Evolutionary conservation across 1,284 basidiomycete genomes (phyloP).

Genomic region (Papiliotrema flavescens): DNA sequence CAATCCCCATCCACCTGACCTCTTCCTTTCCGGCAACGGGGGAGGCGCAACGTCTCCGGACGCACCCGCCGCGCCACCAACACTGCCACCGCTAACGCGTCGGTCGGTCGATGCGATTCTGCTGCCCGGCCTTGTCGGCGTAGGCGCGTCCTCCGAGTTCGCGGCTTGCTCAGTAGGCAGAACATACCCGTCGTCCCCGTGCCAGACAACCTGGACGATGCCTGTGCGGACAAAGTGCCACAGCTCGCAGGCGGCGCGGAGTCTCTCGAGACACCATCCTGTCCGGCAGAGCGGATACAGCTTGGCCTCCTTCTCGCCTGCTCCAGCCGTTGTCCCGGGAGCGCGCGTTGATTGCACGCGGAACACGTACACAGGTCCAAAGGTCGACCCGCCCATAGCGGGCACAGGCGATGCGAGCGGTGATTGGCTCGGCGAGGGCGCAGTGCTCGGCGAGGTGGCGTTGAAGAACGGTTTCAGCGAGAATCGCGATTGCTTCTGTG

Average conservation of each 20-base stretch:
- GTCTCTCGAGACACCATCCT: constrained; percentile 53
- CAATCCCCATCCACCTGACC: constrained; percentile 37
- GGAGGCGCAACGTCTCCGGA: constrained; percentile 2
- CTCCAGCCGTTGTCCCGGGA: constrained; percentile 30
- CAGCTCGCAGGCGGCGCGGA: constrained; percentile 82
- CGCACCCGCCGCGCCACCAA: not conserved
- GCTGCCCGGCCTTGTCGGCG: too few species aligned
- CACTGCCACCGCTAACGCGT: constrained; percentile 1
- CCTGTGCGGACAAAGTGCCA: constrained; percentile 84
- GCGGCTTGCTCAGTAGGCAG: constrained; percentile 5
- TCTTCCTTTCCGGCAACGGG: constrained; percentile 20
- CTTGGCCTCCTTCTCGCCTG: constrained; percentile 40
- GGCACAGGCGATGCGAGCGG: constrained; percentile 30
- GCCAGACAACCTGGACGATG: constrained; percentile 78
- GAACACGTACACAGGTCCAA: constrained; percentile 47
- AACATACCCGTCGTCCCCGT: constrained; percentile 60
- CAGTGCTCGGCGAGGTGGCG: constrained; percentile 20
- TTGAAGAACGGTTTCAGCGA: constrained; percentile 41
- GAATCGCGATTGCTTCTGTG: constrained; percentile 31
- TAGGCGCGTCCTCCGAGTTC: not conserved
- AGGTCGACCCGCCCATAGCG: constrained; percentile 3
- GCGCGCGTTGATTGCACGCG: constrained; percentile 35
- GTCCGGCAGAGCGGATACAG: constrained; percentile 70
- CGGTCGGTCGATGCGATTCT: not conserved
- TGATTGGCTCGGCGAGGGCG: constrained; percentile 17